Evolutionary conservation across 164 flowering plant species (phyloP), one percentile per base, ranked within the genome.

Genomic region (Piper longum): DNA sequence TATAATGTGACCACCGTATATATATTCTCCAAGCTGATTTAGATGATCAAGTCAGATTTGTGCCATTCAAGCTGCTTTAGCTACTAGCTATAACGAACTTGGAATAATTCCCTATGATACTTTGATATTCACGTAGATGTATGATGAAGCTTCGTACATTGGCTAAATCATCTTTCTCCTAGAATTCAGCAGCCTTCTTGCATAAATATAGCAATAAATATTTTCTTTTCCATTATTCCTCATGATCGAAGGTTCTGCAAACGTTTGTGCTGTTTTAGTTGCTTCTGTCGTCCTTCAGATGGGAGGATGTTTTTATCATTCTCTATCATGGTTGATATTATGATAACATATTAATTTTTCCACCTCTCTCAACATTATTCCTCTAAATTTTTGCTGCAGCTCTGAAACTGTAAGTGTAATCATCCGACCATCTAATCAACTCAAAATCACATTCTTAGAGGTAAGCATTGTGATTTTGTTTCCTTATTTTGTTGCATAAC

Each of bases 361-460:
- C 14, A 36, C 42, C 14, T 14, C 18, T 13, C 26, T 12, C 3
- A 39, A 16, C 14, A 48, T 48, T 48, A 48, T 48, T 48, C 7
- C 14, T 48, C 14, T 48, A 48, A 48, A 1, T 44, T 48, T 48
- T 9, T 14, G 12, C 41, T 64, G 63, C 83, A 88, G 99, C 70
- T 84, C 82, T 44, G 99, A 95, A 75, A 87, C 85, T 59, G 13
- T 95, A 43, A 90, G 90, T 72, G 97, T 95, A 65, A 74, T 91
- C 44, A 74, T 75, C 72, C 91, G 95, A 67, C 83, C 99, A 39
- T 62, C 96, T 61, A 95, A 85, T 79, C 82, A 77, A 69, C 96
- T 95, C 44, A 93, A 95, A 81, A 88, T 95, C 71, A 95, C 97
- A 41, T 95, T 95, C 83, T 75, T 91, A 72, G 99, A 88, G 97